These are phyloP conservation scores for Pyrus communis DNA, from an alignment of 306 rosid species.

Conservation along the genomic window DNA sequence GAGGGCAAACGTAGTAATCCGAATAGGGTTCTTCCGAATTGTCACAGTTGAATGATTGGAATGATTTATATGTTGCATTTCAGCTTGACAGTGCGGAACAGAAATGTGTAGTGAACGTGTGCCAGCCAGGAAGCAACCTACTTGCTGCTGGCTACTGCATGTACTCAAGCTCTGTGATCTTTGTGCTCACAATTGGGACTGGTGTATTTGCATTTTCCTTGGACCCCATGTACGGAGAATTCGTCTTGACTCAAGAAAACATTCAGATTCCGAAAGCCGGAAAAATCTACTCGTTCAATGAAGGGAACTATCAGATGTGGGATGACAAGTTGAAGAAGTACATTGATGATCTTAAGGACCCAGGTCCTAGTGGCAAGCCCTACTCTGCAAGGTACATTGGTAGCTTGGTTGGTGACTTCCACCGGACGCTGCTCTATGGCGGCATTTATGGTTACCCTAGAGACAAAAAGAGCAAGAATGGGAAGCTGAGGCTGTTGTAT, in stretches of 20 bases:
- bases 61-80: conserved; percentile 1
- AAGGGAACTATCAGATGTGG: conserved; percentile 94
- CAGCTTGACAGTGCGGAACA: conserved; percentile 61
- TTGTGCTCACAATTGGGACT: conserved; percentile 74
- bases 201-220: conserved; percentile 77
- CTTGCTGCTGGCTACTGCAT: conserved; percentile 99
- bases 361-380: conserved; percentile 89
- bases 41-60: not conserved
- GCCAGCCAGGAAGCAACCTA: conserved; percentile 96
- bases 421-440: conserved; percentile 80
- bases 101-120: conserved; percentile 76
- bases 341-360: conserved; percentile 83
- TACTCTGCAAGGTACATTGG: conserved; percentile 95
- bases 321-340: conserved; percentile 89
- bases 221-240: conserved; percentile 92
- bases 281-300: conserved; percentile 85
- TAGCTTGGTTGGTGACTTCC: conserved; percentile 92
- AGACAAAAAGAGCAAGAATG: conserved; percentile 93
- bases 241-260: conserved; percentile 76
- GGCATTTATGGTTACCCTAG: conserved; percentile 97
- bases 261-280: conserved; percentile 81
- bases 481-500: conserved; percentile 86
- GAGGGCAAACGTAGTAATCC: not conserved
- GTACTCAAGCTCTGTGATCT: conserved; percentile 92
- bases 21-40: not conserved